Evolutionary conservation across 2,329 filamentous ascomycete species (phyloP).

Genomic region (Fusarium secorum): DNA sequence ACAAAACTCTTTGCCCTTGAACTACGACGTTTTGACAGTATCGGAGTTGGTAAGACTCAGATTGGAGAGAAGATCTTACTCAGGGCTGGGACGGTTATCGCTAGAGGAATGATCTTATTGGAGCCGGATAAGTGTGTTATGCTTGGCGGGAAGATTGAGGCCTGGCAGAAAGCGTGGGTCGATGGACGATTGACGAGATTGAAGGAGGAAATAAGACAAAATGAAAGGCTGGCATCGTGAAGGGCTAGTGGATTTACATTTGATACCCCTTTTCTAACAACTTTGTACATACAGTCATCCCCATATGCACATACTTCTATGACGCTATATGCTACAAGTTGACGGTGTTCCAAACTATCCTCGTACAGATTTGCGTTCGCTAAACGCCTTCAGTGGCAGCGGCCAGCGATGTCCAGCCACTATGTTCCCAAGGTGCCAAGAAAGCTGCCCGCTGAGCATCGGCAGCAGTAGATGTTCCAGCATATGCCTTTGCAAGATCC

Average conservation of each 20-base stretch:
- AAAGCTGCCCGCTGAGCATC: slow-evolving; percentile 82
- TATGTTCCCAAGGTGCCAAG: slow-evolving; percentile 78
- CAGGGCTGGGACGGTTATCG: slow-evolving; percentile 68
- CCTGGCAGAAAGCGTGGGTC: slow-evolving; percentile 79
- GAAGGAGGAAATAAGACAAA: slow-evolving; percentile 63
- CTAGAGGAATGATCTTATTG: slow-evolving; percentile 80
- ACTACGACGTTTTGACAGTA: slow-evolving; percentile 67
- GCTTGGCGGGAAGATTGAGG: slow-evolving; percentile 88
- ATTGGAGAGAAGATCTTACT: slow-evolving; percentile 88
- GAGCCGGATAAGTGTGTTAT: slow-evolving; percentile 73
- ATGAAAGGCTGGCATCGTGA: slow-evolving; percentile 24
- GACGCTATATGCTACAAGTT: not conserved
- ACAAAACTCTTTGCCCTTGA: slow-evolving; percentile 77
- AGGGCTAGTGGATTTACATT: slow-evolving; percentile 1
- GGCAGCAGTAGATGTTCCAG: slow-evolving; percentile 72
- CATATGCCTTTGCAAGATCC: slow-evolving; percentile 76
- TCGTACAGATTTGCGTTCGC: not conserved
- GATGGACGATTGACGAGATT: slow-evolving; percentile 74
- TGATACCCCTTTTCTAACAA: slow-evolving; percentile 29
- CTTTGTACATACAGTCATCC: not conserved
- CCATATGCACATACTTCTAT: not conserved
- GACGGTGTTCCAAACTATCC: not conserved
- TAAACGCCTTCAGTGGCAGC: slow-evolving; percentile 39
- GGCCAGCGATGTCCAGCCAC: slow-evolving; percentile 69
- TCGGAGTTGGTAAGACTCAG: slow-evolving; percentile 69